Base-by-base conservation (phyloP, 139 green algal genomes). In the Pleodorina starrii region DNA sequence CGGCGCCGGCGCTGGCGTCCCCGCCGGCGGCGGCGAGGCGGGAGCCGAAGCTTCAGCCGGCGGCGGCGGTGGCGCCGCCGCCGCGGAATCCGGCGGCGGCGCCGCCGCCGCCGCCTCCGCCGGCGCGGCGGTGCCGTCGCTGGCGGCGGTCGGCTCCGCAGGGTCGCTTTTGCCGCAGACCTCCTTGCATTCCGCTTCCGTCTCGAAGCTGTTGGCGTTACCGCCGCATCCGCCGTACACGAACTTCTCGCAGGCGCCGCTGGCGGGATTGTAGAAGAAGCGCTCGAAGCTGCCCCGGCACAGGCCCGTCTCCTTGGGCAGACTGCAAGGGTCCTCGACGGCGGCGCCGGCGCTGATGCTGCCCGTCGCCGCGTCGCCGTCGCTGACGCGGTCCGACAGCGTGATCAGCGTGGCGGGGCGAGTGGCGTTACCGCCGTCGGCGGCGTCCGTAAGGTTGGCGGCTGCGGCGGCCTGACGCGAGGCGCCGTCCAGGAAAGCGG, bases 201-300 rank as follows among this genome's bases (percentile, higher is more conserved):
- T 63, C 4, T 66, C 48, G 32, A 88, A 91, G 68, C 84, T 91
- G 68, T 91, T 91, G 29, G 17, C 66, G 48, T 91, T 91, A 40
- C 87, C 87, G 19, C n/a, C 60, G 87, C 87, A 91, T 19, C 87
- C 87, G 48, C 87, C 87, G 36, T 76, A 91, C 0, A 57, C 12
- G 38, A 91, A 91, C 32, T 63, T n/a, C 38, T 84, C 32, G 42
- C 87, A 91, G 32, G 44, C 48, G 2, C 38, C 40, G 21, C 57
- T 38, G 25, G 25, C 40, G 25, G 40, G 16, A 40, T 84, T 72
- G 32, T 16, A 87, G 63, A 29, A 40, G 36, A 35, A 91, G 27
- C 87, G 77, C 12, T 38, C 42, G 77, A 84, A 84, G 42, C 66
- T 76, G 27, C 7, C 87, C 2, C 87, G 66, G 78, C 87, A 91